Evolutionary conservation across 768 basidiomycete species (phyloP), one percentile per base, ranked within the genome.

Genomic region (Termitomyces sp.): DNA sequence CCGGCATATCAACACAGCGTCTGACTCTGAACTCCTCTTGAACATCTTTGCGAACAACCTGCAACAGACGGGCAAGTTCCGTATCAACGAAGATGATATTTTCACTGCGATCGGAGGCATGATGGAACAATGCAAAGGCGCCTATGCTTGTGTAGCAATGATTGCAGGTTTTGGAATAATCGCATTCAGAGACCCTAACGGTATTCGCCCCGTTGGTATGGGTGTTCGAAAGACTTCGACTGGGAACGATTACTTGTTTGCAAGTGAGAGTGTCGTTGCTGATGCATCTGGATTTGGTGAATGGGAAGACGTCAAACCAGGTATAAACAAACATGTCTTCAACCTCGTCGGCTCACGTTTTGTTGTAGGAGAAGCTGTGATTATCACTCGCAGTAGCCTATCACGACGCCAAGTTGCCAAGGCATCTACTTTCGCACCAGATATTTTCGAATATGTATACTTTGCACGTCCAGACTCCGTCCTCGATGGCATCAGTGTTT

Each of bases 401-500:
- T 83, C 85, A 7, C 81, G 92, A 49, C 84, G 92, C 22, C 83
- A 89, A 65, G 86, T 93, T 51, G 81, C 80, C 10, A 75, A 84
- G 18, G 76, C 85, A 7, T 81, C 84, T 7, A 83, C 81, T 1
- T 97, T 98, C 69, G 91, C 96, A 1, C 97, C 97, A 22, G 97
- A 98, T 73, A 97, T 99, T 66, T 99, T 98, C 69, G 97, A 99
- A 80, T 97, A 85, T 66, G 97, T 99, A 62, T 99, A 99, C 75
- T 94, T 99, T 69, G 94, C 97, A 7, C 87, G 97, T 56, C 97
- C 96, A 0, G 97, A 99, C 75, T 97, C 94, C 6, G 97, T 98
- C 51, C 80, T 99, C 52, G 95, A 99, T 67, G 95, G 96, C 44
- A 87, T 99, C 71, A 94, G 92, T 67, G 97, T 98, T 46, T 98